phyloP scores from a whole-genome alignment of 2,329 filamentous ascomycete species.

The Aspergillus fumigatus region DNA sequence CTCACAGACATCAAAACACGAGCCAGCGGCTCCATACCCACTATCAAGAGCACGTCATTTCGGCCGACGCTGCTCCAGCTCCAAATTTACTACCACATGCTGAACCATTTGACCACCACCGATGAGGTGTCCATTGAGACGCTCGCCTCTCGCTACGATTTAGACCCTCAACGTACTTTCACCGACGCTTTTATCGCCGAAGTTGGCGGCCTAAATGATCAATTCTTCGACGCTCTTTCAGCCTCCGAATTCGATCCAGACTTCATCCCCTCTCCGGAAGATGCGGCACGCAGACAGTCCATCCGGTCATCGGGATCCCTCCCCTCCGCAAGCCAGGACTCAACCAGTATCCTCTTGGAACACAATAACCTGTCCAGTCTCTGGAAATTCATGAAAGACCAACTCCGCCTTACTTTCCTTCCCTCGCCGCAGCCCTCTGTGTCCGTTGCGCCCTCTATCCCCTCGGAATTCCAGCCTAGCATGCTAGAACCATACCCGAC shows the following conservation, averaged over 20 bases:
- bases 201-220: constrained; percentile 64
- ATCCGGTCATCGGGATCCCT: constrained; percentile 12
- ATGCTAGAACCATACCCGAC: constrained; percentile 35
- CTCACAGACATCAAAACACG: constrained; percentile 88
- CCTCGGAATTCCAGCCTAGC: constrained; percentile 30
- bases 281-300: constrained; percentile 12
- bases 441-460: constrained; percentile 25
- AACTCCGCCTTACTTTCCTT: constrained; percentile 52
- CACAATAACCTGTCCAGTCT: constrained; percentile 58
- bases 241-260: constrained; percentile 28
- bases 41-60: constrained; percentile 54
- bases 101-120: constrained; percentile 66
- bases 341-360: constrained; percentile 48
- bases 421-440: constrained; percentile 13
- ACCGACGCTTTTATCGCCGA: constrained; percentile 76
- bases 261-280: constrained; percentile 21
- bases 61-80: constrained; percentile 80
- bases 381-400: constrained; percentile 60
- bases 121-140: constrained; percentile 64
- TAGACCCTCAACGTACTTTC: constrained; percentile 63
- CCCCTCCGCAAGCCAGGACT: constrained; percentile 37
- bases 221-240: constrained; percentile 52
- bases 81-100: constrained; percentile 80
- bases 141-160: constrained; percentile 66
- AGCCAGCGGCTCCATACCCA: constrained; percentile 56